These are phyloP conservation scores for Batkoa obscura DNA, from an alignment of 371 early-diverging fungal genomes.

Conservation along the genomic window DNA sequence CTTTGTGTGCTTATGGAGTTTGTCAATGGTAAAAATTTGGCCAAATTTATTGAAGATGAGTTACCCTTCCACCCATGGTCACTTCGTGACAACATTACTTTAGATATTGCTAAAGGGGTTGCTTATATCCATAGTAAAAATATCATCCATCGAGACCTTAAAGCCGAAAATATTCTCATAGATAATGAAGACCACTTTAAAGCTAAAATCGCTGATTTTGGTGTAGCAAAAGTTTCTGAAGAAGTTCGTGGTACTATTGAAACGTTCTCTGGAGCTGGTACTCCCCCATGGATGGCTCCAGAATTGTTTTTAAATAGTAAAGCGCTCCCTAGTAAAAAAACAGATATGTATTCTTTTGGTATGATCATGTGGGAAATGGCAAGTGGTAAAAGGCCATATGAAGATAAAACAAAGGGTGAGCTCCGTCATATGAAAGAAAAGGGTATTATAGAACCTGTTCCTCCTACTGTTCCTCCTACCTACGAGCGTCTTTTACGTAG, in stretches of 20 bases:
- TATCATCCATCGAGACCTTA: slow-evolving; percentile 83
- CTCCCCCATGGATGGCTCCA: slow-evolving; percentile 6
- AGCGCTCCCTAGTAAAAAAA: not conserved
- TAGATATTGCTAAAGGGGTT: slow-evolving; percentile 66
- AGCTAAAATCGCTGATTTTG: slow-evolving; percentile 68
- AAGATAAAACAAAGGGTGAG: not conserved
- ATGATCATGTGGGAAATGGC: slow-evolving; percentile 6
- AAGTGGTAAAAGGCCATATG: not conserved
- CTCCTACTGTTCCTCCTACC: not conserved
- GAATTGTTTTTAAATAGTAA: not conserved
- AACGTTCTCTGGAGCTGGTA: not conserved
- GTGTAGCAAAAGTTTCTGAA: slow-evolving; percentile 58
- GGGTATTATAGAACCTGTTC: not conserved
- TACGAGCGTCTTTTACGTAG: not conserved
- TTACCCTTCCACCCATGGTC: not conserved
- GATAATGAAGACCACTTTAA: slow-evolving; percentile 48
- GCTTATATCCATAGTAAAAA: slow-evolving; percentile 63
- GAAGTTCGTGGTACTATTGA: not conserved
- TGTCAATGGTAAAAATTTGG: not conserved
- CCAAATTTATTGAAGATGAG: not conserved
- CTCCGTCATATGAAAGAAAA: not conserved
- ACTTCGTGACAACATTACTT: slow-evolving; percentile 13
- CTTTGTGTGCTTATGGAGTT: slow-evolving; percentile 3
- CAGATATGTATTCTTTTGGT: slow-evolving; percentile 2
- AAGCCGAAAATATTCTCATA: slow-evolving; percentile 66